Conservation (phyloP, 768 basidiomycete genomes). For the Dendrothele bispora region DNA sequence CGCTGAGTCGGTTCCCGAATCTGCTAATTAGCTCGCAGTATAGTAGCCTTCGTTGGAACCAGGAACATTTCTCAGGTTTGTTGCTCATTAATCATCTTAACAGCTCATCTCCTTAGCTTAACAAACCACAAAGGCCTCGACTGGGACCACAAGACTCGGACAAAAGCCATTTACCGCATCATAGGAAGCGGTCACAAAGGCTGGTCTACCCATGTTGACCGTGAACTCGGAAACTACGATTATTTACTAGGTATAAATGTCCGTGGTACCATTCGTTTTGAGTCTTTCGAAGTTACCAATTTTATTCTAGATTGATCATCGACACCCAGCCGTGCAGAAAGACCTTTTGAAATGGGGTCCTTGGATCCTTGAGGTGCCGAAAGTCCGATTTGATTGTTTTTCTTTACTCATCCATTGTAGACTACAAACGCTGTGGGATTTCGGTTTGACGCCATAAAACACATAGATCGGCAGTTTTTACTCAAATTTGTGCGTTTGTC, state of each 20-base stretch:
- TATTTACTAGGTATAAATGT: constrained; percentile 79
- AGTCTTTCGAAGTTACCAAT: not conserved
- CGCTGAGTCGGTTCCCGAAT: constrained; percentile 3
- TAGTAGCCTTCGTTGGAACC: constrained; percentile 69
- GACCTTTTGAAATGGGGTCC: constrained; percentile 78
- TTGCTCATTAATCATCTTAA: not conserved
- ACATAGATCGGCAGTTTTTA: constrained; percentile 75
- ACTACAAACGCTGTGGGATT: constrained; percentile 73
- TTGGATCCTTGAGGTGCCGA: constrained; percentile 62
- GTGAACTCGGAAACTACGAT: constrained; percentile 87
- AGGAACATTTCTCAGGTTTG: constrained; percentile 78
- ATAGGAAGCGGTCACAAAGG: constrained; percentile 64
- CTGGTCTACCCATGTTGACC: constrained; percentile 82
- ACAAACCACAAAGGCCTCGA: constrained; percentile 60
- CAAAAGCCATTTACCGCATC: constrained; percentile 72
- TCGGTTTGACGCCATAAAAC: constrained; percentile 90
- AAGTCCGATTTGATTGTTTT: no score
- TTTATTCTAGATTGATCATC: constrained; percentile 67
- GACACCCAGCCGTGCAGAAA: constrained; percentile 75
- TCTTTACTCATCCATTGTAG: constrained; percentile 31
- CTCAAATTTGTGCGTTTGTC: constrained; percentile 57
- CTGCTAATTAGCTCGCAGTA: constrained; percentile 44
- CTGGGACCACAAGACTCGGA: constrained; percentile 71
- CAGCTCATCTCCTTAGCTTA: not conserved
- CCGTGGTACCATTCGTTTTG: constrained; percentile 17